A percentile compares a stretch with the other conserved stretches of the same genome.
These are phyloP conservation scores for Dactylellina leptospora DNA, from an alignment of 2,329 filamentous ascomycete species.

Conservation along the genomic window DNA sequence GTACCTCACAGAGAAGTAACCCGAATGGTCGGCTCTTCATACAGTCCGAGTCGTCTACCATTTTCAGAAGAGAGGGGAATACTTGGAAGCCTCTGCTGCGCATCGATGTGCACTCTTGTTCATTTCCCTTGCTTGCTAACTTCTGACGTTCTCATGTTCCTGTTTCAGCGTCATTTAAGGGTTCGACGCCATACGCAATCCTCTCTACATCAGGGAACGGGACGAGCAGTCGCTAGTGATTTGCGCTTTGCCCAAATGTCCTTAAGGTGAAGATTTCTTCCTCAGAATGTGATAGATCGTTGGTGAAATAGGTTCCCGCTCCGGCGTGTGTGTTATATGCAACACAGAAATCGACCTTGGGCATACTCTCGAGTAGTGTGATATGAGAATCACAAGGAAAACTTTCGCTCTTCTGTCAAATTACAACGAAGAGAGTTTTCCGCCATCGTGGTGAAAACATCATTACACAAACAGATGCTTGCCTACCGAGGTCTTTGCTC, in stretches of 20 bases:
- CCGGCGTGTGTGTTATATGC: slow-evolving; percentile 11
- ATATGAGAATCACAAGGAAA: slow-evolving; percentile 27
- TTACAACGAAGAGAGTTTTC: neutral
- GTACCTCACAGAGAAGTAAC: slow-evolving; percentile 37
- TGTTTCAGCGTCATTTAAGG: slow-evolving; percentile 53
- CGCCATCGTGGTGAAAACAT: slow-evolving; percentile 9
- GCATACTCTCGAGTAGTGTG: slow-evolving; percentile 2
- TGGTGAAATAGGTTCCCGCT: slow-evolving; percentile 27
- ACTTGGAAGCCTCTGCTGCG: slow-evolving; percentile 35
- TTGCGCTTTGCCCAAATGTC: neutral
- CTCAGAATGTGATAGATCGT: slow-evolving; percentile 50
- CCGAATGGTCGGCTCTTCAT: slow-evolving; percentile 31
- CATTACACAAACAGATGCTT: slow-evolving; percentile 14
- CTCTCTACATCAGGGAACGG: slow-evolving; percentile 42
- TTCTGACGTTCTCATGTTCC: slow-evolving; percentile 50
- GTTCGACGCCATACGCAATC: slow-evolving; percentile 45
- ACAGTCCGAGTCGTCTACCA: slow-evolving; percentile 22
- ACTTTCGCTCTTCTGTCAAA: no score
- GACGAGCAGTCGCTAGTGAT: slow-evolving; percentile 36
- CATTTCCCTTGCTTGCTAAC: slow-evolving; percentile 46
- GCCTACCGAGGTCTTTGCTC: slow-evolving; percentile 16
- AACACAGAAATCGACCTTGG: slow-evolving; percentile 24
- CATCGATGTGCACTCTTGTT: slow-evolving; percentile 49
- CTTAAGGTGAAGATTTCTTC: slow-evolving; percentile 43
- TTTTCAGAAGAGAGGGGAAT: slow-evolving; percentile 49